phyloP scores from a whole-genome alignment of 1,139 yeast species.

The Blastobotrys apis region DNA sequence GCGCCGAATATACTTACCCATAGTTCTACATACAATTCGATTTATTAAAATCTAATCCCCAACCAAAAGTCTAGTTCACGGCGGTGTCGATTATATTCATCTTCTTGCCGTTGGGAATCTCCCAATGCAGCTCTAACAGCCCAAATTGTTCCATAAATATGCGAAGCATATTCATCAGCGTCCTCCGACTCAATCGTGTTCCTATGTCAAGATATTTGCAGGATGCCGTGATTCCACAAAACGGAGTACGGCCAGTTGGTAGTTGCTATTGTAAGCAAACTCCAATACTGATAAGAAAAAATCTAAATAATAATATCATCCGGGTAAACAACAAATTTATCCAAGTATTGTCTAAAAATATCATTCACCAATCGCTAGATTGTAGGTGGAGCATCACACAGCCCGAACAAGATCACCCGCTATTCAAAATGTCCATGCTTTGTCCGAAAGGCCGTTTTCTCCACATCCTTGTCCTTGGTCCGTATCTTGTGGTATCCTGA shows the following conservation, averaged over 20 bases:
- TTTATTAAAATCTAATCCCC: too few relatives aligned
- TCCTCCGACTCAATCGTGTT: neutral
- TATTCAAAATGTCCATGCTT: too few relatives aligned
- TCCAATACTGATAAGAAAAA: too few relatives aligned
- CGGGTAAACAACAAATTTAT: too few relatives aligned
- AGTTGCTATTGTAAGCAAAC: too few relatives aligned
- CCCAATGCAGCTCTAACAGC: neutral
- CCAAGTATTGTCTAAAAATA: too few relatives aligned
- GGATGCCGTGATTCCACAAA: constrained; percentile 4
- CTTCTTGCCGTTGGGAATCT: neutral
- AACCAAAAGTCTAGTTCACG: neutral
- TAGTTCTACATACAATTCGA: too few relatives aligned
- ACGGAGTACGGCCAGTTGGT: too few relatives aligned
- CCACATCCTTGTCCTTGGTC: neutral
- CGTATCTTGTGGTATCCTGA: neutral
- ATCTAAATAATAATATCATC: too few relatives aligned
- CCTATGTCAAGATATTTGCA: neutral
- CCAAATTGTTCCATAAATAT: neutral
- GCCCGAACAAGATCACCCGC: too few relatives aligned
- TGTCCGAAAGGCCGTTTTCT: too few relatives aligned
- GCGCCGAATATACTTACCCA: too few relatives aligned
- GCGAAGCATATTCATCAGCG: neutral
- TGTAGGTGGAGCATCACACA: neutral
- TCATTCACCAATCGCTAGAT: neutral
- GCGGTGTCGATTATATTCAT: neutral